phyloP scores from a whole-genome alignment of 768 basidiomycete genomes.

The Amanita exitialis region DNA sequence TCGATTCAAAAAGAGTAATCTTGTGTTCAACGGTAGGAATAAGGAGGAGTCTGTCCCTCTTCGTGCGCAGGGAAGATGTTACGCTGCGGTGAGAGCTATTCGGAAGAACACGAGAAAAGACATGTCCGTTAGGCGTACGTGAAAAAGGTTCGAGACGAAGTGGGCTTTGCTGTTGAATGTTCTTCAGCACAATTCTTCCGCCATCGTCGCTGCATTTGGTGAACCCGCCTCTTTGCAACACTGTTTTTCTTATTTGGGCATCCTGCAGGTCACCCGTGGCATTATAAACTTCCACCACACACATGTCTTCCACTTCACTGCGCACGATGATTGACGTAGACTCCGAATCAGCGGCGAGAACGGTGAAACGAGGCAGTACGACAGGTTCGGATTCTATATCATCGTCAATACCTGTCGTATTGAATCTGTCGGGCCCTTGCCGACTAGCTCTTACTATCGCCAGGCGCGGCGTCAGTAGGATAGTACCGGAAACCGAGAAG shows the following conservation, averaged over 20 bases:
- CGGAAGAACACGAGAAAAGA: constrained; percentile 18
- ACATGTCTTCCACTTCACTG: constrained; percentile 40
- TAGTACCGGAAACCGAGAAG: constrained; percentile 55
- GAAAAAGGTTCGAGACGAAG: constrained; percentile 14
- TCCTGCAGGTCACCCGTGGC: constrained; percentile 47
- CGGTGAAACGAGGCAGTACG: constrained; percentile 56
- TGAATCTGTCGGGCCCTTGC: constrained; percentile 10
- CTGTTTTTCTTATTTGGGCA: constrained; percentile 53
- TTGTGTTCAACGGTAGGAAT: constrained; percentile 47
- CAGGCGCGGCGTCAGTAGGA: constrained; percentile 45
- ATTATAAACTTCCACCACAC: constrained; percentile 53
- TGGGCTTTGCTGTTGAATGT: constrained; percentile 15
- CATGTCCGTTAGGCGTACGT: constrained; percentile 25
- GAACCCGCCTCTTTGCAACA: constrained; percentile 47
- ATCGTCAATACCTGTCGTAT: constrained; percentile 14
- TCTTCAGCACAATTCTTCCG: constrained; percentile 44
- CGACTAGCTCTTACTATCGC: constrained; percentile 18
- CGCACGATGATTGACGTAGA: constrained; percentile 44
- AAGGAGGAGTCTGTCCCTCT: constrained; percentile 46
- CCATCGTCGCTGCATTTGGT: constrained; percentile 56
- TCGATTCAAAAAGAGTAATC: constrained; percentile 40
- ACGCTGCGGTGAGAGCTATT: constrained; percentile 16
- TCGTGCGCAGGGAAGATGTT: constrained; percentile 19
- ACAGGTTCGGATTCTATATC: constrained; percentile 35
- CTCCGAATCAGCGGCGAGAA: constrained; percentile 60